Evolutionary conservation across 805 yeast species (phyloP), one percentile per base, ranked within the genome.

Genomic region (Cephaloascus fragrans): DNA sequence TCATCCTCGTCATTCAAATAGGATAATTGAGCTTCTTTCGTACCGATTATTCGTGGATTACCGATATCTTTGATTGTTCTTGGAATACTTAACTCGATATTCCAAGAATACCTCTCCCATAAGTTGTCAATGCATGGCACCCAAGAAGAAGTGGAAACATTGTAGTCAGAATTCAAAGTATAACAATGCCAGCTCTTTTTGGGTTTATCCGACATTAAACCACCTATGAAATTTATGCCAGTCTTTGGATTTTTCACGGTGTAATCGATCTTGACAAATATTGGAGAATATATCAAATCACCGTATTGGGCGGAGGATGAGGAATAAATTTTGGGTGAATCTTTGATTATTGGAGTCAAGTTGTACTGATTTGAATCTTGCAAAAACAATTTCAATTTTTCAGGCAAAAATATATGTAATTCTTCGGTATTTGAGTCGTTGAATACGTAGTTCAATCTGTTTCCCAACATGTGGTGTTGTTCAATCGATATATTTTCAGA

Each of bases 101-200:
- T 88, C 97, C 97, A 93, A 1, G 96, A 83, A 34, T 84, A 82
- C 44, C 86, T 75, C 49, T 88, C 96, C 74, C 89, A 82, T 26
- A 88, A 57, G 35, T 82, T 84, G 46, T 93, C 97, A 4, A 93
- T 71, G 54, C 98, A 93, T 0, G 99, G 99, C 37, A 93, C 83
- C 99, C 99, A 93, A n/a, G 88, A 82, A 2, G 96, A 85, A 0
- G 97, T 84, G 14, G 93, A 76, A 3, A 83, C 70, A 15, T 87
- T 86, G 35, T 80, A 59, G 20, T 86, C 88, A 3, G 85, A 70
- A 51, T 90, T 89, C 2, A 76, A 68, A 0, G 97, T 90, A 57
- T 83, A 88, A 2, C 86, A 94, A 51, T 82, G 93, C 95, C 96
- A 87, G 36, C 62, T 59, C 28, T 64, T 57, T 39, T 55, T 56